Base-by-base conservation (phyloP, 148 eudicot species). In the Chenopodium album region DNA sequence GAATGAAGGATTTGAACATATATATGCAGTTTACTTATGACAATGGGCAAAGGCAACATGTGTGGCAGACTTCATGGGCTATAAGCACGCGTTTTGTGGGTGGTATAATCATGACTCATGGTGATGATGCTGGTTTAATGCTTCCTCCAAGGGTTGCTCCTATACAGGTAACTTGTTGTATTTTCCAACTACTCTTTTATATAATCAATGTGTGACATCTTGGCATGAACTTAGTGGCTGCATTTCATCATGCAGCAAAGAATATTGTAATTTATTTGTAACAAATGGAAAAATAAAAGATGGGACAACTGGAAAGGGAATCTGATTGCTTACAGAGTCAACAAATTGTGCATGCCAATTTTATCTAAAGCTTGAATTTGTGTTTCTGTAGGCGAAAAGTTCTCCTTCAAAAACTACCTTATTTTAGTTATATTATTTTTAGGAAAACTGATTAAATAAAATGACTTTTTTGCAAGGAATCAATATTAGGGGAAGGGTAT, bases 41-140 rank as follows among this genome's bases (percentile, higher is more conserved):
- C 86, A 94, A 87, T 89, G 98, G 99, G 77, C 87, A 82, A 85
- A 89, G 98, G 80, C 94, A 94, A 81, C 90, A 90, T 85, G 98
- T 97, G 80, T 97, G 99, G 99, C 99, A 97, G 86, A 97, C 99
- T 78, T 97, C 99, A 80, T 97, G 99, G 99, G 99, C 99, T 81
- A 79, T 97, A 76, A 97, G 99, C 89, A 96, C 99, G 20, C 92
- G 98, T n/a, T 94, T 96, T 88, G 89, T 96, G 75, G 99, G 99
- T 76, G 99, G 95, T 78, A 96, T 96, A 66, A 94, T 96, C 64
- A 96, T 96, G 99, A 92, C 99, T 70, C 99, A 96, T 92, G 99
- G 99, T 23, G 99, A 97, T 90, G 99, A 97, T 87, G 83, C 92
- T 76, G 99, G 99, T 83, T 82, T 97, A 80, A 90, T 97, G 95